Base-by-base conservation (phyloP, 2,329 filamentous ascomycete genomes). In the Epichloe coenophiala region DNA sequence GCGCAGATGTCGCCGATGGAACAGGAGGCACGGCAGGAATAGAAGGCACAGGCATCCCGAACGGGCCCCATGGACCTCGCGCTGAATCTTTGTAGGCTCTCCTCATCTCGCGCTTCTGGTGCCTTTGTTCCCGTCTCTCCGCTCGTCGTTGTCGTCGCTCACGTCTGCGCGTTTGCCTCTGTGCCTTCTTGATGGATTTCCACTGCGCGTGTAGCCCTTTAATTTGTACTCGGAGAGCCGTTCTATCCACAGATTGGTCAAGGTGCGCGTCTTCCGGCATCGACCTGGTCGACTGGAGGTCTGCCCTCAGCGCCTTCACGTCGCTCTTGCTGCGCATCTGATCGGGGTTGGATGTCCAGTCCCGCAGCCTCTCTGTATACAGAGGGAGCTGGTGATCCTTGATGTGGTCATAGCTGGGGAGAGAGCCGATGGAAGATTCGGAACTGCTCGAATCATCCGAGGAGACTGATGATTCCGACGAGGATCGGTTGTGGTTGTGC, bases 371-470 rank as follows among this genome's bases (percentile, higher is more conserved):
- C 12, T 66, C 59, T 44, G 68, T 68, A 13, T 72, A 70, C 1
- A 72, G 53, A 2, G 74, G 70, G 1, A 80, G 64, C 59, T 79
- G 76, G 17, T 64, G 58, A 48, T 72, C 71, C 12, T 60, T 61
- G 2, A 81, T 64, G 41, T 75, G 69, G 51, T 78, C 73, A 57
- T 73, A 74, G 49, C 74, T 70, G 0, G 76, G 75, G 1, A 81
- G 71, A 2, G 75, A 78, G 37, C 72, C 76, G 49, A 79, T 62
- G 2, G 73, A 75, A 0, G 65, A 69, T 3, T 56, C 62, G 1
- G 66, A 69, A 19, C 60, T 63, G 7, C 63, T 63, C 1, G 66
- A 67, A 0, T 65, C 65, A 0, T 54, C 55, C 0, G 65, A 69
- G 0, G 67, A 68, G 0, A 57, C 56, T 0, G 63, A 68, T 13